Percentiles rank a stretch among this genome's conserved stretches.
phyloP scores from a whole-genome alignment of 1,284 basidiomycete genomes.

The Omphalotus olearius region DNA sequence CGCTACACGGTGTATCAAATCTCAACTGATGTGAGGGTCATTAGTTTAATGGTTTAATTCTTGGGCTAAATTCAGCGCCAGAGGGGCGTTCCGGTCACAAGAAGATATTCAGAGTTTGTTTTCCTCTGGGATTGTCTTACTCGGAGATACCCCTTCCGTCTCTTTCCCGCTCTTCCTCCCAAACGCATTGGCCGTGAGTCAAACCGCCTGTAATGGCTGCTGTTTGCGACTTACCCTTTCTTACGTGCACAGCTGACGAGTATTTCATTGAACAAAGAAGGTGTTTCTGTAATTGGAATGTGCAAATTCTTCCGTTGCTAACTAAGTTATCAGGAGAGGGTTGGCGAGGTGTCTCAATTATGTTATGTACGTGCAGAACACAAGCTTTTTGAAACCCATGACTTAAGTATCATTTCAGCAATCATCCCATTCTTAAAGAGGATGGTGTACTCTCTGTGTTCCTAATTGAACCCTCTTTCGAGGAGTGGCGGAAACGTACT shows the following conservation, averaged over 20 bases:
- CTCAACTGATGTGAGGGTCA: conserved; percentile 63
- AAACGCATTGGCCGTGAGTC: conserved; percentile 84
- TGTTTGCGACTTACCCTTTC: conserved; percentile 9
- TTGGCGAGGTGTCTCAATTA: conserved; percentile 80
- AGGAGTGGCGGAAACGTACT: conserved; percentile 79
- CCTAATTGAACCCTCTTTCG: conserved; percentile 77
- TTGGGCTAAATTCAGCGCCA: conserved; percentile 21
- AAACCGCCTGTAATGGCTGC: not conserved
- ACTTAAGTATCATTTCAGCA: conserved; percentile 39
- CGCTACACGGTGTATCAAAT: conserved; percentile 80
- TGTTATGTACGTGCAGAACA: conserved; percentile 49
- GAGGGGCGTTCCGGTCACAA: conserved; percentile 61
- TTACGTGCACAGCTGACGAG: conserved; percentile 60
- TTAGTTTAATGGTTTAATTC: not conserved
- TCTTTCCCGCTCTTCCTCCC: conserved; percentile 86
- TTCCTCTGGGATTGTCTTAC: conserved; percentile 84
- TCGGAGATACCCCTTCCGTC: conserved; percentile 83
- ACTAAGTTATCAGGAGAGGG: conserved; percentile 58
- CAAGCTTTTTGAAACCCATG: not conserved
- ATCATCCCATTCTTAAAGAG: conserved; percentile 86
- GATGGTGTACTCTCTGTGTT: conserved; percentile 83
- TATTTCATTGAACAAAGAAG: conserved; percentile 86
- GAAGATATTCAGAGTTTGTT: conserved; percentile 87
- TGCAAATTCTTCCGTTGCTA: conserved; percentile 1
- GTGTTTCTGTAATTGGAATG: conserved; percentile 27